These are phyloP conservation scores for Gloeostereum incarnatum DNA, from an alignment of 768 basidiomycete species.

Conservation along the genomic window DNA sequence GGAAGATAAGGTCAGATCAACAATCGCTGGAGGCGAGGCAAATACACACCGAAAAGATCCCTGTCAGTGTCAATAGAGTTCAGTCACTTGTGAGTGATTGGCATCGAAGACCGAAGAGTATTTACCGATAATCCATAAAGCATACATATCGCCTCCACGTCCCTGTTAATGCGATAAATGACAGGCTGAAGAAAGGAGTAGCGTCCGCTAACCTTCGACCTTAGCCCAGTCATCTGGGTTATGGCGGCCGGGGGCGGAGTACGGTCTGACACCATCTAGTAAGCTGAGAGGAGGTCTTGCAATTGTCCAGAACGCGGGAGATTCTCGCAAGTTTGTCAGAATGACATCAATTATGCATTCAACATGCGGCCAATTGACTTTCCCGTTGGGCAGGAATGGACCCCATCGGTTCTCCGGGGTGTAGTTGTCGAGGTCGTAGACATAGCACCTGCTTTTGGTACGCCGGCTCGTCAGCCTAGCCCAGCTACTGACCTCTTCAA, in stretches of 20 bases:
- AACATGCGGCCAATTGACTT: slow-evolving; percentile 56
- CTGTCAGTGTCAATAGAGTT: slow-evolving; percentile 12
- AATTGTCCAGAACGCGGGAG: slow-evolving; percentile 22
- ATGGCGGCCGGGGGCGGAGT: slow-evolving; percentile 38
- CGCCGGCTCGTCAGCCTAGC: slow-evolving; percentile 24
- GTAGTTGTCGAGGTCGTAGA: slow-evolving; percentile 63
- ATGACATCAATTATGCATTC: slow-evolving; percentile 51
- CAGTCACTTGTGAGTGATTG: background rate
- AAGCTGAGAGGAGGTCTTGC: slow-evolving; percentile 40
- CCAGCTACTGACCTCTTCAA: slow-evolving; percentile 16
- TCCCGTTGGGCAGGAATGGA: slow-evolving; percentile 34
- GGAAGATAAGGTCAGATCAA: too few relatives aligned
- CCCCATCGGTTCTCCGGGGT: slow-evolving; percentile 42
- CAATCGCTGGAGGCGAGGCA: too few relatives aligned
- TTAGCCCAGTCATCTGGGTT: slow-evolving; percentile 59
- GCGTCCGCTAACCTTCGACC: slow-evolving; percentile 38
- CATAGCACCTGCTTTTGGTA: slow-evolving; percentile 40
- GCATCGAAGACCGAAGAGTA: slow-evolving; percentile 4
- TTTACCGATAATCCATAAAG: slow-evolving; percentile 71
- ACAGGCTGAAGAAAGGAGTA: too few relatives aligned
- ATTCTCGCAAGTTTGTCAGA: slow-evolving; percentile 40
- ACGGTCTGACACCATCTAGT: slow-evolving; percentile 41
- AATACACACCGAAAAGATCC: slow-evolving; percentile 32
- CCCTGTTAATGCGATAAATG: slow-evolving; percentile 20
- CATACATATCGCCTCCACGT: slow-evolving; percentile 69